Evolutionary conservation across 106 monocot genomes (phyloP), one percentile per base, ranked within the genome.

Genomic region (Alisma plantagoaquatica): DNA sequence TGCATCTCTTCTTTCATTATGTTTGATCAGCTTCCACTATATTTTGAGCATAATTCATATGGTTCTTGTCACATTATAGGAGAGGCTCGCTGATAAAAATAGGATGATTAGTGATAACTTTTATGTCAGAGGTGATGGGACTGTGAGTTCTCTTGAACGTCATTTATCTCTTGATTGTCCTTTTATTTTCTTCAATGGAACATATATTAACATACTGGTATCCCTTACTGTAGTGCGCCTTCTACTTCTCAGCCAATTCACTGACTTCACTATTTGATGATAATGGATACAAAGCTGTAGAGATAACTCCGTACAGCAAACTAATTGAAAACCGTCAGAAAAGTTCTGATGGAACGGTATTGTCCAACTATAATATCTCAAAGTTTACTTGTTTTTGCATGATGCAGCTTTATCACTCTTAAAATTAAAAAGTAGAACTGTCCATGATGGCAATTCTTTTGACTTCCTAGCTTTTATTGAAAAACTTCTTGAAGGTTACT

Each of bases 91-190:
- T 10, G 18, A 31, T 9, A 70, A 70, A 45, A 43, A 46, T 47
- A 54, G 49, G 29, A 47, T 28, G 15, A 61, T 70, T 41, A 62
- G 70, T 20, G 35, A 70, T 26, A 70, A 70, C 54, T 70, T 70
- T 55, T 70, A 61, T 47, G 70, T 48, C 30, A 61, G 70, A 46
- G 70, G 70, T 62, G 70, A 62, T 62, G 70, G 70, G 32, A 70
- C 62, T 27, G 70, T 70, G 54, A 43, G 70, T 38, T 23, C 10
- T 53, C 51, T 53, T 28, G 15, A 10, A 38, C 27, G 1, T 4
- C 31, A 17, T 26, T 11, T n/a, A 46, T 28, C n/a, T 29, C 15
- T 28, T 33, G 10, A 10, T 15, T 48, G 10, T 18, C 47, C 4
- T 4, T 10, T 27, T 51, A 17, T 51, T 10, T 25, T 25, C 29